phyloP scores from a whole-genome alignment of 202 grass and related monocot species.

The Setaria viridis region DNA sequence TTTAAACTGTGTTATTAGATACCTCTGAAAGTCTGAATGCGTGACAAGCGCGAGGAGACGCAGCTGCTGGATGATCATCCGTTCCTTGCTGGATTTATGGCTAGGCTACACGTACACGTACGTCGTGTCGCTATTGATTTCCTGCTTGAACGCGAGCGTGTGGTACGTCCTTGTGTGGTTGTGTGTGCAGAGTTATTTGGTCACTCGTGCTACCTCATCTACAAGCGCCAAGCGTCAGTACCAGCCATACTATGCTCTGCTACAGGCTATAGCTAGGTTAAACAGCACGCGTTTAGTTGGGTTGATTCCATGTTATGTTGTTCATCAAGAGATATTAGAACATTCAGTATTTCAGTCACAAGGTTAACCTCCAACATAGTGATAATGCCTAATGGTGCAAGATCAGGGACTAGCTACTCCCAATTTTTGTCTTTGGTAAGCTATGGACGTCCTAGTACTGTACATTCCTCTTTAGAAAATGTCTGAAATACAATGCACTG shows the following conservation, averaged over 20 bases:
- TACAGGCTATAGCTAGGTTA: not conserved
- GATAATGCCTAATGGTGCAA: not conserved
- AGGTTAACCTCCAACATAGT: not conserved
- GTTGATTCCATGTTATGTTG: too few species aligned
- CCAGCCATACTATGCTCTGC: too few species aligned
- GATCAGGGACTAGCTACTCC: not conserved
- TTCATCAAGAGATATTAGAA: too few species aligned
- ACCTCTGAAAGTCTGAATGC: not conserved
- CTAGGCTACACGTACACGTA: not conserved
- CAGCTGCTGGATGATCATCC: not conserved
- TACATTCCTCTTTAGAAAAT: slow-evolving; percentile 44
- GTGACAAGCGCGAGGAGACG: not conserved
- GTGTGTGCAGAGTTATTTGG: slow-evolving; percentile 30
- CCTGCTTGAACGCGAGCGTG: not conserved
- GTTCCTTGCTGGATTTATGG: not conserved
- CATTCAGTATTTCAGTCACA: too few species aligned
- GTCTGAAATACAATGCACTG: not conserved
- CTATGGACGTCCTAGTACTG: not conserved
- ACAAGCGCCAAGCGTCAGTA: too few species aligned
- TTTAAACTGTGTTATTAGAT: too few species aligned
- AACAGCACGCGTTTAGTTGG: too few species aligned
- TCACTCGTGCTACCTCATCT: slow-evolving; percentile 21
- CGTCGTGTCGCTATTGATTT: not conserved
- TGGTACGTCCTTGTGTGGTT: not conserved
- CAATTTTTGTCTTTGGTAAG: not conserved